Evolutionary conservation across 73 alveolate species (phyloP).

Genomic region (Paramecium tetraurelia): DNA sequence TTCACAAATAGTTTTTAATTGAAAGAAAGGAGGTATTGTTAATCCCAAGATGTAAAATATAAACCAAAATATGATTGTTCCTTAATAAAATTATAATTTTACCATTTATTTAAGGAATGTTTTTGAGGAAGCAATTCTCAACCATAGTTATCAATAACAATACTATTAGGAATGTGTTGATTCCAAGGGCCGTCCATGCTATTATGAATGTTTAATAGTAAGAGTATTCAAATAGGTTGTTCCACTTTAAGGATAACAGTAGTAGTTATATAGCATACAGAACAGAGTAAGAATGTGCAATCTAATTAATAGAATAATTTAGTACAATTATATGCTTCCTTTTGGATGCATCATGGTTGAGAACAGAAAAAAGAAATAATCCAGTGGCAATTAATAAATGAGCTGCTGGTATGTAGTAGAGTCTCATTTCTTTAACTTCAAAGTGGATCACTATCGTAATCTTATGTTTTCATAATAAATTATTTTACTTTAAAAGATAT

Average conservation of each 20-base stretch:
- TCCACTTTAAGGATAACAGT: slow-evolving; percentile 11
- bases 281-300: neutral
- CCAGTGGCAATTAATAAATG: neutral
- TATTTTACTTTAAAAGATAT: neutral
- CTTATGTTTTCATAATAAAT: neutral
- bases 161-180: neutral
- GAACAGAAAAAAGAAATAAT: neutral
- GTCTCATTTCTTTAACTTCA: neutral
- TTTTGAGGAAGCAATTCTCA: neutral
- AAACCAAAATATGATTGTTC: neutral
- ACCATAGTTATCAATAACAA: neutral
- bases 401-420: neutral
- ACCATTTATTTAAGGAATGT: neutral
- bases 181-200: neutral
- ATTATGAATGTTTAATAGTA: neutral
- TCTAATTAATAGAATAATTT: neutral
- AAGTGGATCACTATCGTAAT: neutral
- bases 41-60: slow-evolving; percentile 2
- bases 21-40: neutral
- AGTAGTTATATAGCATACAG: neutral
- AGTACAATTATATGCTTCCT: slow-evolving; percentile 18
- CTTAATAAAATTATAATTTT: neutral
- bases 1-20: neutral
- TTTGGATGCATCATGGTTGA: neutral
- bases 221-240: neutral